These are phyloP conservation scores for Acidomyces sp. DNA, from an alignment of 495 filamentous ascomycete genomes.

Conservation along the genomic window DNA sequence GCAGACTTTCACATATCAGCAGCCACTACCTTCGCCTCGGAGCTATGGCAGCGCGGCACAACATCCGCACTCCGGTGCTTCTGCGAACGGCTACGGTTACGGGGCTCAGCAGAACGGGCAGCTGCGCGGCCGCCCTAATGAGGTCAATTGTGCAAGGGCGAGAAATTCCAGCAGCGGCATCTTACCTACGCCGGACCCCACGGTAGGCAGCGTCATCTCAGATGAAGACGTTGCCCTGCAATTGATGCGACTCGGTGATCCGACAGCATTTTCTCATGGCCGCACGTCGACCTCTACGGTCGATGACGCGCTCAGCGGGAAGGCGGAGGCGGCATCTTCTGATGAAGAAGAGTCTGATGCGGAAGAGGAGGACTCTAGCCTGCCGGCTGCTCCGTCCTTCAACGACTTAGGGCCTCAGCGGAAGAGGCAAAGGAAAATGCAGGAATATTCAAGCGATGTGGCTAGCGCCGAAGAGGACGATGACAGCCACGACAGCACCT, in stretches of 20 bases:
- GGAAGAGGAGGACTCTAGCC: conserved; percentile 31
- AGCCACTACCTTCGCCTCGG: conserved; percentile 65
- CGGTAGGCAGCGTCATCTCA: conserved; percentile 76
- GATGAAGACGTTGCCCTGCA: conserved; percentile 97
- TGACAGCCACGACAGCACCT: conserved; percentile 46
- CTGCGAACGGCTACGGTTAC: conserved; percentile 34
- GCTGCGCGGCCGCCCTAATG: conserved; percentile 45
- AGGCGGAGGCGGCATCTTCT: conserved; percentile 74
- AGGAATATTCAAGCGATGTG: conserved; percentile 53
- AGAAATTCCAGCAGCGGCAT: conserved; percentile 39
- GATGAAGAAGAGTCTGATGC: conserved; percentile 59
- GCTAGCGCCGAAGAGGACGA: conserved; percentile 55
- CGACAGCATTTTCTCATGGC: conserved; percentile 75
- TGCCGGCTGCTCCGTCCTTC: conserved; percentile 12
- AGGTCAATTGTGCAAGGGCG: conserved; percentile 34
- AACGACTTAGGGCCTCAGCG: conserved; percentile 8
- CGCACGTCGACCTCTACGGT: conserved; percentile 86
- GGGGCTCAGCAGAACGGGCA: conserved; percentile 44
- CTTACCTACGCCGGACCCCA: conserved; percentile 85
- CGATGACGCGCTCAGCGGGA: conserved; percentile 81
- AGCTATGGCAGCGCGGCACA: conserved; percentile 43
- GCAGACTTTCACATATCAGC: conserved; percentile 57
- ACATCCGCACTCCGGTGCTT: conserved; percentile 1
- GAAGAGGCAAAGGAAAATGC: conserved; percentile 41
- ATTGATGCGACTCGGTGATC: conserved; percentile 86